A percentile compares a stretch with the other conserved stretches of the same genome.
Evolutionary conservation across 1,284 basidiomycete genomes (phyloP).

Genomic region (Tetrapyrgos nigripes): DNA sequence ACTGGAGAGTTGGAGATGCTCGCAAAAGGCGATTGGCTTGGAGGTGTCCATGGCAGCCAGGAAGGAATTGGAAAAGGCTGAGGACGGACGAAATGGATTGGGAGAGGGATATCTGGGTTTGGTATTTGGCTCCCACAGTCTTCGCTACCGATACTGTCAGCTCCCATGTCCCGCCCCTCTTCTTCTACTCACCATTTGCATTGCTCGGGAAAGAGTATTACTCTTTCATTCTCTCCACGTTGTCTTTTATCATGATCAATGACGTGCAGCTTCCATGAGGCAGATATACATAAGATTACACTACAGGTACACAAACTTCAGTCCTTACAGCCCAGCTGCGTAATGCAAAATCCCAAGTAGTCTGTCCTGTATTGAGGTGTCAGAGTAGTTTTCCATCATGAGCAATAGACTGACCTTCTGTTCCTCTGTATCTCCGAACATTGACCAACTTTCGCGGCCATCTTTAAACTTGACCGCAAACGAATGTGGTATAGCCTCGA

Average conservation of each 20-base stretch:
- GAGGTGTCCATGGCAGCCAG: slow-evolving; percentile 54
- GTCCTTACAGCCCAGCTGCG: slow-evolving; percentile 43
- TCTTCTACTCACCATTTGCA: neutral
- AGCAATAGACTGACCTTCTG: slow-evolving; percentile 59
- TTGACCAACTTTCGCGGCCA: slow-evolving; percentile 54
- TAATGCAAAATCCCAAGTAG: slow-evolving; percentile 50
- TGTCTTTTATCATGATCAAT: neutral
- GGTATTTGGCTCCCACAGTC: neutral
- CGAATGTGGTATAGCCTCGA: slow-evolving; percentile 72
- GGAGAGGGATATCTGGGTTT: neutral
- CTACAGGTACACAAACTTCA: neutral
- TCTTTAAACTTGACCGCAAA: slow-evolving; percentile 71
- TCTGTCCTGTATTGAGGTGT: slow-evolving; percentile 38
- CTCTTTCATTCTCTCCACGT: neutral
- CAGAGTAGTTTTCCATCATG: neutral
- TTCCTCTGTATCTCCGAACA: slow-evolving; percentile 70
- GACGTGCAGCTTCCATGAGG: neutral
- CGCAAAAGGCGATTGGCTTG: slow-evolving; percentile 85
- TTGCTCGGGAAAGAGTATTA: neutral
- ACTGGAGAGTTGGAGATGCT: slow-evolving; percentile 93
- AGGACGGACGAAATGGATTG: neutral
- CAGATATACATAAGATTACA: neutral
- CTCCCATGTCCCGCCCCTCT: neutral
- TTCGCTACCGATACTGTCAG: neutral
- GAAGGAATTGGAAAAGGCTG: slow-evolving; percentile 20